phyloP scores from a whole-genome alignment of 441 rosid species.

The Flueggea neowawraea region DNA sequence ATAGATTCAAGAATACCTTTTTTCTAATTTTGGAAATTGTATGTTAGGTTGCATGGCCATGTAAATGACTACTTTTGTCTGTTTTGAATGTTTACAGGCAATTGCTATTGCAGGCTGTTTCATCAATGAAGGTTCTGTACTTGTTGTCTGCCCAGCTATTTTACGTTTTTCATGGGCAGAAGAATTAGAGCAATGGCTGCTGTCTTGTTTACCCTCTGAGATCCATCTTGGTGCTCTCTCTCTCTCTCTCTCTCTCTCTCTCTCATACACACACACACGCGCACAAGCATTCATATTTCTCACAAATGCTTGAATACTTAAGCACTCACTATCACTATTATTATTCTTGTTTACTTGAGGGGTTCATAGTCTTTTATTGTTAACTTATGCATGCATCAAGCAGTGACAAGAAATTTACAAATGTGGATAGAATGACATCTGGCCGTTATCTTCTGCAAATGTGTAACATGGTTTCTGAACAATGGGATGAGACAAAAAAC shows the following conservation, averaged over 20 bases:
- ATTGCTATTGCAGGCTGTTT: constrained; percentile 93
- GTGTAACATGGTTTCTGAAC: too few relatives aligned
- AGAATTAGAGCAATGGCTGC: constrained; percentile 95
- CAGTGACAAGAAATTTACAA: too few relatives aligned
- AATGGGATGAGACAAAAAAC: too few relatives aligned
- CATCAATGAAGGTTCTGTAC: constrained; percentile 70
- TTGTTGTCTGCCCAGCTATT: constrained; percentile 94
- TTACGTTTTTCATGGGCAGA: constrained; percentile 94
- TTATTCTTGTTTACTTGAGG: too few relatives aligned
- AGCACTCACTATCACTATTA: too few relatives aligned
- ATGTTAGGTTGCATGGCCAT: constrained; percentile 13
- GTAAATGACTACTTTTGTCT: constrained; percentile 2
- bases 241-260: neutral
- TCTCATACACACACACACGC: neutral
- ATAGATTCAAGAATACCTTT: neutral
- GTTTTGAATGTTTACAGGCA: constrained; percentile 50
- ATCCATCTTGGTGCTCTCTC: constrained; percentile 75
- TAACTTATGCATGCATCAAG: too few relatives aligned
- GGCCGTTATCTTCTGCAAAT: too few relatives aligned
- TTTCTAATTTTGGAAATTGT: constrained; percentile 3
- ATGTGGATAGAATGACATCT: too few relatives aligned
- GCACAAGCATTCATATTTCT: too few relatives aligned
- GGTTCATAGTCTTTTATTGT: too few relatives aligned
- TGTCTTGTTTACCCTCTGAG: constrained; percentile 83
- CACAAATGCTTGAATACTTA: too few relatives aligned